Evolutionary conservation across 139 green algal genomes (phyloP), one percentile per base, ranked within the genome.

Genomic region (Raphidocelis subcapitata): DNA sequence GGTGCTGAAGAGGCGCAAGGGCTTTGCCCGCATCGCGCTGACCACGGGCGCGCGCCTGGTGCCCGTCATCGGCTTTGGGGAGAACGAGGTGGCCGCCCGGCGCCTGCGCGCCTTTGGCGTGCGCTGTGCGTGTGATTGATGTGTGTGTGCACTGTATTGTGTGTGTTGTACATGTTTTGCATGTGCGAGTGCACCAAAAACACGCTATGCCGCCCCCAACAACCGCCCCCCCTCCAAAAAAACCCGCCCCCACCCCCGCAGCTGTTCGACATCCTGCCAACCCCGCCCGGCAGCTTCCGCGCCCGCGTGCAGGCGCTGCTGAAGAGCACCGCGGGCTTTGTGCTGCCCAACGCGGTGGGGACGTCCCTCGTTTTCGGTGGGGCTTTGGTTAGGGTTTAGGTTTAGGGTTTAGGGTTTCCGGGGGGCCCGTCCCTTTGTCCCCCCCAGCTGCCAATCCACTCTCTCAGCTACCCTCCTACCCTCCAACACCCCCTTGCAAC

Each of bases 21-120:
- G 83, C 61, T 86, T 88, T 54, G 65, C 86, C 5, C 64, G 62
- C 18, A 51, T 88, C 0, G 83, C 83, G 5, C 66, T 88, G 54
- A 67, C 70, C 18, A 84, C 78, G 10, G 78, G 78, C 10, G 72
- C 78, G 18, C 62, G 46, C 46, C 73, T 84, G 62, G 78, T 74
- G 62, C 78, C 78, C 32, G 67, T 84, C 14, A 69, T 84, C n/a
- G 78, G 67, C 12, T 84, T 84, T 80, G 78, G 78, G 8, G 78
- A 84, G 67, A 84, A 78, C 46, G 72, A 78, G 54, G 24, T 61
- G 54, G 10, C 10, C 54, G 12, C n/a, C n/a, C n/a, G n/a, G n/a
- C n/a, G n/a, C n/a, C n/a, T n/a, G n/a, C n/a, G n/a, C n/a, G n/a
- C n/a, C n/a, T n/a, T n/a, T n/a, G n/a, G n/a, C n/a, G n/a, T n/a